phyloP scores from a whole-genome alignment of 345 rosid genomes.

The Stellera chamaejasme region DNA sequence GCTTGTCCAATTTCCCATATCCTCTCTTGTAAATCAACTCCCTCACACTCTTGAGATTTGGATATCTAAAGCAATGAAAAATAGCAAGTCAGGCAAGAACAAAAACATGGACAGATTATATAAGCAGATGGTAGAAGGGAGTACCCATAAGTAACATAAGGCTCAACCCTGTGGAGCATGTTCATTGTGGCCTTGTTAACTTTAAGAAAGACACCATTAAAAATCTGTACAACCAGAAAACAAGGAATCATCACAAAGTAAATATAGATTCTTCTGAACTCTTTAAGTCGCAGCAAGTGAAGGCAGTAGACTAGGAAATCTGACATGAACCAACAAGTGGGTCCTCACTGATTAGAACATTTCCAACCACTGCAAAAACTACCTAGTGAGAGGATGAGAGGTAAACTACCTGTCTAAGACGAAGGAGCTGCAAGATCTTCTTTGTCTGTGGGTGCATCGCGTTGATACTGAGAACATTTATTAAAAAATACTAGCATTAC shows the following conservation, averaged over 20 bases:
- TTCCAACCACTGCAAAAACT: neutral
- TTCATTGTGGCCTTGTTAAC: slow-evolving; percentile 57
- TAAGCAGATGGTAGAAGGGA: neutral
- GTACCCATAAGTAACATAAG: slow-evolving; percentile 84
- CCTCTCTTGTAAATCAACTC: slow-evolving; percentile 86
- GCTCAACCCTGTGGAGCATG: slow-evolving; percentile 85
- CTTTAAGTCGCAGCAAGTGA: neutral
- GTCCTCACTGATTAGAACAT: neutral
- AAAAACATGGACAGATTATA: neutral
- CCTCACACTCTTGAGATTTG: slow-evolving; percentile 70
- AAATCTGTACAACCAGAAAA: slow-evolving; percentile 31
- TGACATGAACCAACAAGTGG: neutral
- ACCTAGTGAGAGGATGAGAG: neutral
- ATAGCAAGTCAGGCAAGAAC: neutral
- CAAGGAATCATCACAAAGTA: neutral
- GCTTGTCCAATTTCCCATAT: slow-evolving; percentile 56
- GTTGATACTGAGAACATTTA: slow-evolving; percentile 44
- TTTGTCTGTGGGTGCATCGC: slow-evolving; percentile 73
- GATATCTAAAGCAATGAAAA: slow-evolving; percentile 33
- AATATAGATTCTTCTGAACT: neutral
- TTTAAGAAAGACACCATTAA: slow-evolving; percentile 84
- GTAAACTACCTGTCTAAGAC: slow-evolving; percentile 66
- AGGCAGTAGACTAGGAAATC: neutral
- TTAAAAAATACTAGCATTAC: neutral
- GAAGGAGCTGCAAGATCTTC: slow-evolving; percentile 65